Evolutionary conservation across 2,329 filamentous ascomycete species (phyloP).

Genomic region (Venturia oleaginea): DNA sequence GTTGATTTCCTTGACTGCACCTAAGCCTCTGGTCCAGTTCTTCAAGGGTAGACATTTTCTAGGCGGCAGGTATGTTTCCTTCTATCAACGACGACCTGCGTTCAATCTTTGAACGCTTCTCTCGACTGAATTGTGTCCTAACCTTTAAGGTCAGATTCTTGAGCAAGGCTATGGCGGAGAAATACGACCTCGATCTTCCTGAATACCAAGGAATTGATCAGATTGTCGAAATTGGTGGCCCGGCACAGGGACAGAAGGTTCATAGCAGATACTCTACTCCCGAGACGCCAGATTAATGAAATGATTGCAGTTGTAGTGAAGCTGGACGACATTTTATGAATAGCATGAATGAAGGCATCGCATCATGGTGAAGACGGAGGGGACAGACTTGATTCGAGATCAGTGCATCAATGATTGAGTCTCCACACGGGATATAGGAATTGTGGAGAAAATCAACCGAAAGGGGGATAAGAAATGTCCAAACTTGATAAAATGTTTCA

Average conservation of each 20-base stretch:
- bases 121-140: background rate
- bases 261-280: constrained; percentile 1
- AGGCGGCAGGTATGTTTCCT: constrained; percentile 58
- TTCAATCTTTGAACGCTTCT: background rate
- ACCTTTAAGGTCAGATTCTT: constrained; percentile 54
- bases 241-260: background rate
- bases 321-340: background rate
- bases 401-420: background rate
- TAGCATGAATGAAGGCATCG: background rate
- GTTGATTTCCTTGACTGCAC: constrained; percentile 82
- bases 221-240: constrained; percentile 59
- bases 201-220: constrained; percentile 81
- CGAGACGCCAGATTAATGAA: constrained; percentile 2
- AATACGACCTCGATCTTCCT: constrained; percentile 78
- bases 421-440: too few relatives aligned
- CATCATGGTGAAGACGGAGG: background rate
- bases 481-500: background rate
- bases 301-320: background rate
- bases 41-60: constrained; percentile 88
- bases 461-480: background rate
- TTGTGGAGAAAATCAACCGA: background rate
- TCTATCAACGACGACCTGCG: background rate
- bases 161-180: constrained; percentile 64
- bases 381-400: background rate
- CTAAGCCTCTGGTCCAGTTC: constrained; percentile 77